Conservation (phyloP, 129 eudicot genomes). For the Mikania micrantha region DNA sequence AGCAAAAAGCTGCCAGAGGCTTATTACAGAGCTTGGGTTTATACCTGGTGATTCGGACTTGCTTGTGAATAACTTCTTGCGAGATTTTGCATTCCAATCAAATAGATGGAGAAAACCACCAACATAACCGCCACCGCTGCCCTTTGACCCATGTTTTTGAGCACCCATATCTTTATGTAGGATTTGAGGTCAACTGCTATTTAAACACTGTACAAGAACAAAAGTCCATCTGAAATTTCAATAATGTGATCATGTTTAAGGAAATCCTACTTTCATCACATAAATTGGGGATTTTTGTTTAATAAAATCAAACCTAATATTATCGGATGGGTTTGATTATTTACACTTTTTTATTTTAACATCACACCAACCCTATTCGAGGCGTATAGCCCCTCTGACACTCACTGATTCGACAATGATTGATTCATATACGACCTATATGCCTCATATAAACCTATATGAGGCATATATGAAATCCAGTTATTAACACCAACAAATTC, state of each 20-base stretch:
- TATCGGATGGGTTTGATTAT: too few relatives aligned
- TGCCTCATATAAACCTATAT: too few relatives aligned
- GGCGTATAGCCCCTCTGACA: neutral
- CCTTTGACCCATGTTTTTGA: constrained; percentile 66
- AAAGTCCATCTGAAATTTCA: constrained; percentile 41
- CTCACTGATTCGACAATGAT: too few relatives aligned
- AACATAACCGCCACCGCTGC: constrained; percentile 78
- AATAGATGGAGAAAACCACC: constrained; percentile 93
- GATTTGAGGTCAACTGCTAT: constrained; percentile 9
- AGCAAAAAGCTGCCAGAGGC: neutral
- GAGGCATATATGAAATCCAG: too few relatives aligned
- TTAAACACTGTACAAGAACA: neutral
- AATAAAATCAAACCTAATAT: neutral
- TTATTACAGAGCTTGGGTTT: neutral
- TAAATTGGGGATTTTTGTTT: neutral
- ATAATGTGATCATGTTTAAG: neutral
- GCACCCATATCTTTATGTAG: constrained; percentile 50
- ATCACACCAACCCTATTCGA: too few relatives aligned
- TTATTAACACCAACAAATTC: too few relatives aligned
- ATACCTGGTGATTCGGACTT: constrained; percentile 77
- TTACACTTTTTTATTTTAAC: too few relatives aligned
- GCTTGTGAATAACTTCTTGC: constrained; percentile 83
- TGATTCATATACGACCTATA: too few relatives aligned
- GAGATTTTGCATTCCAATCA: constrained; percentile 93
- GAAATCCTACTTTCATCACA: neutral